phyloP scores from a whole-genome alignment of 345 rosid genomes.

The Citrus medica region DNA sequence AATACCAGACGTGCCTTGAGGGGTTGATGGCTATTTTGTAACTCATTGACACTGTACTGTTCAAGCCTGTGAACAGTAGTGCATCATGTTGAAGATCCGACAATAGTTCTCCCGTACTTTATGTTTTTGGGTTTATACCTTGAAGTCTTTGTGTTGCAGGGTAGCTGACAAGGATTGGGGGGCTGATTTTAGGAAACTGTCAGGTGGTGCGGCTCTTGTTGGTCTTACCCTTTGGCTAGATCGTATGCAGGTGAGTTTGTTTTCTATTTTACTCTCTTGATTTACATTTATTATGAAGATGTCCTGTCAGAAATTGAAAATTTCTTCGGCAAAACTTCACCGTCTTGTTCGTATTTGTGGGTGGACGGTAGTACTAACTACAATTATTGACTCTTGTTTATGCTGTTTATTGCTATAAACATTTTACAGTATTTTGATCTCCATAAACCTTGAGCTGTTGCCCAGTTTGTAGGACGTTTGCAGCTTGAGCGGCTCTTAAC shows the following conservation, averaged over 20 bases:
- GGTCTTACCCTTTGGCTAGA: constrained; percentile 96
- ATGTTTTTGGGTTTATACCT: neutral
- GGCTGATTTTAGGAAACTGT: constrained; percentile 87
- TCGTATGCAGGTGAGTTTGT: constrained; percentile 74
- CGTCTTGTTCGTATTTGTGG: neutral
- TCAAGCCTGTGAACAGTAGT: neutral
- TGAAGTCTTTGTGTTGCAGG: constrained; percentile 42
- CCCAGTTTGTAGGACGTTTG: neutral
- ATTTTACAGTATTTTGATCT: neutral
- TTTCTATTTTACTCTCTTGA: constrained; percentile 10
- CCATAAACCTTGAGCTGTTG: neutral
- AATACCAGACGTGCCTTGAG: neutral
- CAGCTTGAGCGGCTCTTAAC: neutral
- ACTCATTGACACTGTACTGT: neutral
- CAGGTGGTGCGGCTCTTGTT: constrained; percentile 95
- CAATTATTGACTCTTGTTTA: neutral
- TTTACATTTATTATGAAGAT: neutral
- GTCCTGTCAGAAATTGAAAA: constrained; percentile 1
- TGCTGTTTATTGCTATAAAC: neutral
- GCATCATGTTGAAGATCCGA: neutral
- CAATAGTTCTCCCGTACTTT: neutral
- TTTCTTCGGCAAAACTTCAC: neutral
- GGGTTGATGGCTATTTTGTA: neutral
- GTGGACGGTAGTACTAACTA: neutral
- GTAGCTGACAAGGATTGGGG: constrained; percentile 97